phyloP scores from a whole-genome alignment of 108 stramenopile genomes.

The Skeletonema marinoi region DNA sequence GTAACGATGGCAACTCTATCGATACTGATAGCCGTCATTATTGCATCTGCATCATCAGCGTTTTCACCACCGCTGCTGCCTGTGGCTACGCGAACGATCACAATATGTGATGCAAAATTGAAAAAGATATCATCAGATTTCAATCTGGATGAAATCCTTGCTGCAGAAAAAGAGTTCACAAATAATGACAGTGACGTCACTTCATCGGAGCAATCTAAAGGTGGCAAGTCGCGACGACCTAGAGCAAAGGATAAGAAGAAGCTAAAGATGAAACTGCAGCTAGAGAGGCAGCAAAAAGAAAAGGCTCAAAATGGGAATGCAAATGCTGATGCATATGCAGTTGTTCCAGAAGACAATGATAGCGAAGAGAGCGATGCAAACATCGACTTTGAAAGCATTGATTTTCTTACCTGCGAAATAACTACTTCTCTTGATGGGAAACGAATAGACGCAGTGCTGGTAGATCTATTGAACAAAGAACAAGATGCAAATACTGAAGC shows the following conservation, averaged over 20 bases:
- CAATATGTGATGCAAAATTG: constrained; percentile 31
- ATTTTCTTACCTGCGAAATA: constrained; percentile 20
- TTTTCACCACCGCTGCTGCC: neutral
- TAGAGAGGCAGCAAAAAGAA: constrained; percentile 28
- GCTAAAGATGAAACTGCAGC: constrained; percentile 24
- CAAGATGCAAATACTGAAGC: constrained; percentile 12
- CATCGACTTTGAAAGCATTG: constrained; percentile 21
- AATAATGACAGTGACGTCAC: neutral
- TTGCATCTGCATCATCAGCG: neutral
- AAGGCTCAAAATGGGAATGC: constrained; percentile 3
- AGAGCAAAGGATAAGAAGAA: constrained; percentile 30
- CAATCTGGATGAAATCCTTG: constrained; percentile 42
- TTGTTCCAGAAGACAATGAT: neutral
- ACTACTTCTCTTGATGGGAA: constrained; percentile 23
- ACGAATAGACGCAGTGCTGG: constrained; percentile 41
- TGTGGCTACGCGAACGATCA: constrained; percentile 2
- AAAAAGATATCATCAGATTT: constrained; percentile 42
- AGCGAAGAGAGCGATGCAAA: constrained; percentile 7
- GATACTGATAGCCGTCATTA: neutral
- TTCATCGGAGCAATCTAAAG: neutral
- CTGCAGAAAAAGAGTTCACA: constrained; percentile 35
- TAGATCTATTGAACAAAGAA: constrained; percentile 38
- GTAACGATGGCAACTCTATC: neutral
- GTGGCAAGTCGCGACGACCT: constrained; percentile 8
- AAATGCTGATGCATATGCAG: neutral